Evolutionary conservation across 2,329 filamentous ascomycete genomes (phyloP).

Genomic region (Nigrospora sphaerica): DNA sequence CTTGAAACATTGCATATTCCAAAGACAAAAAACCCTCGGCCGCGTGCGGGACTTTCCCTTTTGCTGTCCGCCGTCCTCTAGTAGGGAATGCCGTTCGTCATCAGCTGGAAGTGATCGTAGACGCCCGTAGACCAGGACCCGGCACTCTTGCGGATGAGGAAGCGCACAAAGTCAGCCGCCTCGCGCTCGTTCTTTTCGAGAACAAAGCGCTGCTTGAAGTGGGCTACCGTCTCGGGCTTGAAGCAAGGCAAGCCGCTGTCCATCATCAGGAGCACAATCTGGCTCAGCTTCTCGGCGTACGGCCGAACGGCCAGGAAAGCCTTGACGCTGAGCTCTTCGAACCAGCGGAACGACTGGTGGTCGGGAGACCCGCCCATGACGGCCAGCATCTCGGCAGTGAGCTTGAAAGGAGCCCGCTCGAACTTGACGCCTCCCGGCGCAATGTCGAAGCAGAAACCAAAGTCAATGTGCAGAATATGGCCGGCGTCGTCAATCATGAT

Average conservation of each 20-base stretch:
- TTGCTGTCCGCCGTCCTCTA: conserved; percentile 28
- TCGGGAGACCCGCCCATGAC: conserved; percentile 89
- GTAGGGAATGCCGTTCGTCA: conserved; percentile 97
- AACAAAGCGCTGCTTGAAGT: conserved; percentile 90
- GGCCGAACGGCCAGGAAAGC: conserved; percentile 84
- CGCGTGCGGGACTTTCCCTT: too few relatives aligned
- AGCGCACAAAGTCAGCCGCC: conserved; percentile 89
- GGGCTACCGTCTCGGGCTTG: conserved; percentile 88
- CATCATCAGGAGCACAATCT: conserved; percentile 91
- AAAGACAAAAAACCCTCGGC: too few relatives aligned
- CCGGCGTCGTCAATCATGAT: conserved; percentile 99
- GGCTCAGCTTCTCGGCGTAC: conserved; percentile 80
- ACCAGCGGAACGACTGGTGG: conserved; percentile 87
- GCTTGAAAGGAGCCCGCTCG: conserved; percentile 95
- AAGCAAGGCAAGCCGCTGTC: conserved; percentile 95
- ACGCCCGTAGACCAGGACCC: conserved; percentile 86
- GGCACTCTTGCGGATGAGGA: conserved; percentile 83
- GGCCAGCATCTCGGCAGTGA: conserved; percentile 96
- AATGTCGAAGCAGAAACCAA: conserved; percentile 99
- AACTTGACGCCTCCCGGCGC: conserved; percentile 95
- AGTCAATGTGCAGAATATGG: conserved; percentile 97
- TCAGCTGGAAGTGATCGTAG: conserved; percentile 95
- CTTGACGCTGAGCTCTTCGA: conserved; percentile 94
- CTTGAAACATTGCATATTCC: too few relatives aligned
- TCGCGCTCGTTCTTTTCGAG: conserved; percentile 87